Evolutionary conservation across 441 rosid genomes (phyloP), one percentile per base, ranked within the genome.

Genomic region (Corymbia calophylla): DNA sequence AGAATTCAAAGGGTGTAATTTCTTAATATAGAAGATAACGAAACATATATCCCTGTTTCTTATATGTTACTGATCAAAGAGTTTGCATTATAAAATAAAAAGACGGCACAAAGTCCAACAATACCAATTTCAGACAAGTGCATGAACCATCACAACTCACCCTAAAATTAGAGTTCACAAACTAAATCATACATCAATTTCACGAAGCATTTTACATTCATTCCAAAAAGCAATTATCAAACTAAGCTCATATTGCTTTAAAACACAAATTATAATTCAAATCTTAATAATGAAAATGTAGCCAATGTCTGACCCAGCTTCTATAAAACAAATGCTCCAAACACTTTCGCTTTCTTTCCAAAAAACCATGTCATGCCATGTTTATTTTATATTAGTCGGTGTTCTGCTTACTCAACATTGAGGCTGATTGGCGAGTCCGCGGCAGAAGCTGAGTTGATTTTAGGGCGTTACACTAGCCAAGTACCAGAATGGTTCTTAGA

Each of bases 1-100:
- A n/a, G 5, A n/a, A n/a, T 32, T n/a, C 5, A 64, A 64, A 64
- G 31, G 2, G 39, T 16, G 17, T 0, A 7, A 15, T 2, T 3
- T 3, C 31, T 15, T 64, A 64, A 3, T 15, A 31, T 64, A 7
- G 17, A 64, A n/a, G 39, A n/a, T 64, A 64, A n/a, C n/a, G n/a
- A n/a, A n/a, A 64, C 35, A 31, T n/a, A 64, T 15, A n/a, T n/a
- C n/a, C 19, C 73, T 64, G 31, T 64, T 2, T 64, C 19, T 64
- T 3, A n/a, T n/a, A 1, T 64, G 0, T n/a, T n/a, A 4, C n/a
- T 16, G 39, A 16, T 64, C 10, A 64, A 2, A 2, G 0, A n/a
- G 0, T n/a, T n/a, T n/a, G 35, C 73, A 64, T 14, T 64, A 5
- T 15, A n/a, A 5, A 64, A 64, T n/a, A 39, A 39, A 39, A 39